phyloP scores from a whole-genome alignment of 768 basidiomycete genomes.

The Sistotremastrum suecicum region DNA sequence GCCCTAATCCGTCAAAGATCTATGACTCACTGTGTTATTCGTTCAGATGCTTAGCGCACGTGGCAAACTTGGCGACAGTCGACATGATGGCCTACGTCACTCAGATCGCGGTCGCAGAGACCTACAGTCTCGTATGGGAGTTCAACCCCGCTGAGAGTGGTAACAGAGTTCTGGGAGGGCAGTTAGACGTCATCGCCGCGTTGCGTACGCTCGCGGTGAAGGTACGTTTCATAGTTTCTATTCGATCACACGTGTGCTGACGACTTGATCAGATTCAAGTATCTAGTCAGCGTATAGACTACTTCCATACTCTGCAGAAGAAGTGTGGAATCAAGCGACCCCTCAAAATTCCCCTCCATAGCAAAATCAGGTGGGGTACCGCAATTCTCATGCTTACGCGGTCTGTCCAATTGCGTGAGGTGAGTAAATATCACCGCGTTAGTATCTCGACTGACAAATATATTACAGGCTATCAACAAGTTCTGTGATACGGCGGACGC shows the following conservation, averaged over 20 bases:
- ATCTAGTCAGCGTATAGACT: constrained; percentile 12
- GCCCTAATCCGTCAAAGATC: constrained; percentile 1
- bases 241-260: too few relatives aligned
- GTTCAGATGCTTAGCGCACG: constrained; percentile 17
- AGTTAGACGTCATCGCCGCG: constrained; percentile 18
- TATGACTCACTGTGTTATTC: not conserved
- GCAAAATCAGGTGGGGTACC: constrained; percentile 14
- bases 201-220: constrained; percentile 18
- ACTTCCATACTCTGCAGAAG: constrained; percentile 12
- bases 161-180: constrained; percentile 15
- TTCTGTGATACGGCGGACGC: constrained; percentile 14
- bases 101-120: constrained; percentile 15
- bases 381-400: constrained; percentile 13
- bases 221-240: constrained; percentile 8
- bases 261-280: constrained; percentile 11
- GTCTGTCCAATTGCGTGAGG: constrained; percentile 8
- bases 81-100: constrained; percentile 20
- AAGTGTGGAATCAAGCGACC: constrained; percentile 7
- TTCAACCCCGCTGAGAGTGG: constrained; percentile 14
- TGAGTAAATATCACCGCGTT: too few relatives aligned
- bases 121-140: constrained; percentile 19
- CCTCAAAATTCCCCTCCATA: constrained; percentile 14
- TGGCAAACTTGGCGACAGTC: constrained; percentile 15
- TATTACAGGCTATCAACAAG: constrained; percentile 8
- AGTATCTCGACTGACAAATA: too few relatives aligned